Evolutionary conservation across 345 rosid species (phyloP).

Genomic region (Iberis pinnata): DNA sequence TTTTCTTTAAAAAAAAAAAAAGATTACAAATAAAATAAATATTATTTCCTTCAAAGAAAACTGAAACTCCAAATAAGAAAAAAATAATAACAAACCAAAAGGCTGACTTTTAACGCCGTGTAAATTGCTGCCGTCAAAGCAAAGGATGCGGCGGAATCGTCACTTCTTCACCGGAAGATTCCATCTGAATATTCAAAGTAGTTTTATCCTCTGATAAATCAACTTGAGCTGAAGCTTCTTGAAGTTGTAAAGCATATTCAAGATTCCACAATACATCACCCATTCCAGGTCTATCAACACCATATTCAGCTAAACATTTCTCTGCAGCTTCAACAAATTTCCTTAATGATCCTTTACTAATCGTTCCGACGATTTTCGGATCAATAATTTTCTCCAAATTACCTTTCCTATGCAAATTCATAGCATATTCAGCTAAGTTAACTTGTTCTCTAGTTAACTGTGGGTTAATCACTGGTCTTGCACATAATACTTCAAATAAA

Average conservation of each 20-base stretch:
- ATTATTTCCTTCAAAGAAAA: conserved; percentile 14
- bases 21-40: conserved; percentile 10
- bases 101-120: conserved; percentile 1
- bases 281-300: conserved; percentile 79
- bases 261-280: conserved; percentile 84
- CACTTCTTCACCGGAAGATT: conserved; percentile 14
- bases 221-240: conserved; percentile 45
- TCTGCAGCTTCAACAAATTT: conserved; percentile 71
- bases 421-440: conserved; percentile 74
- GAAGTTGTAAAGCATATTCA: conserved; percentile 76
- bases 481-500: conserved; percentile 68
- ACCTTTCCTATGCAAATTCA: conserved; percentile 59
- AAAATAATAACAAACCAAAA: neutral
- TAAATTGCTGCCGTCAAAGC: conserved; percentile 9
- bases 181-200: conserved; percentile 23
- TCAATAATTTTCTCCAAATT: conserved; percentile 57
- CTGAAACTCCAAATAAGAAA: conserved; percentile 20
- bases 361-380: conserved; percentile 42
- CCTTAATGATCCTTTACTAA: conserved; percentile 44
- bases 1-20: too few species aligned
- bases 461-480: conserved; percentile 65
- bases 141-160: conserved; percentile 10
- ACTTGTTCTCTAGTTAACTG: conserved; percentile 62
- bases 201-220: conserved; percentile 39
- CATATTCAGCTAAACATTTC: conserved; percentile 77